Conservation (phyloP, 208 protist species). For the Angomonas ambiguus region DNA sequence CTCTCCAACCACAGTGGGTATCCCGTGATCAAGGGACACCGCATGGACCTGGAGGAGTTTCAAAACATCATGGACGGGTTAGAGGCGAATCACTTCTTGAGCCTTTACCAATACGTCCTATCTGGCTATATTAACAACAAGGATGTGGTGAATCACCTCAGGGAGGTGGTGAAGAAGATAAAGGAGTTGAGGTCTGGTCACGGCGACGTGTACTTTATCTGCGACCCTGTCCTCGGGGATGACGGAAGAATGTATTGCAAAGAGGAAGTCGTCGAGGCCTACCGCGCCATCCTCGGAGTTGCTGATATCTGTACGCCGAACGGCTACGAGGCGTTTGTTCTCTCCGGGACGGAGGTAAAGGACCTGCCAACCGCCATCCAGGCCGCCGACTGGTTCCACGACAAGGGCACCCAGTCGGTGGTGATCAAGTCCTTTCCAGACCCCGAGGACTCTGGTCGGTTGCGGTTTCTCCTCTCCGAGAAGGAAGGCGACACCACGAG, state of each 20-base stretch:
- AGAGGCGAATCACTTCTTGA: conserved; percentile 77
- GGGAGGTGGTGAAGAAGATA: neutral
- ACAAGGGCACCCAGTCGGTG: conserved; percentile 52
- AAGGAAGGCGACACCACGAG: neutral
- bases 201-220: conserved; percentile 62
- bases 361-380: conserved; percentile 47
- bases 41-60: conserved; percentile 79
- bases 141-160: conserved; percentile 57
- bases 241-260: conserved; percentile 93
- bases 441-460: conserved; percentile 13
- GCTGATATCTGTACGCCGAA: conserved; percentile 92
- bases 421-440: conserved; percentile 84
- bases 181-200: conserved; percentile 23
- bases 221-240: conserved; percentile 96
- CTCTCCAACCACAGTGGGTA: conserved; percentile 96
- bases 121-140: conserved; percentile 94
- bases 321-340: conserved; percentile 89
- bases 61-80: conserved; percentile 78
- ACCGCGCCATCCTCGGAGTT: conserved; percentile 67
- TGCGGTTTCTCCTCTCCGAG: conserved; percentile 59
- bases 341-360: conserved; percentile 61
- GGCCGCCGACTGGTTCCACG: conserved; percentile 83
- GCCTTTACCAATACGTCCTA: conserved; percentile 84
- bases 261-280: conserved; percentile 83
- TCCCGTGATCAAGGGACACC: conserved; percentile 82